Evolutionary conservation across 2,329 filamentous ascomycete genomes (phyloP).

Genomic region (Aspergillus alliaceus): DNA sequence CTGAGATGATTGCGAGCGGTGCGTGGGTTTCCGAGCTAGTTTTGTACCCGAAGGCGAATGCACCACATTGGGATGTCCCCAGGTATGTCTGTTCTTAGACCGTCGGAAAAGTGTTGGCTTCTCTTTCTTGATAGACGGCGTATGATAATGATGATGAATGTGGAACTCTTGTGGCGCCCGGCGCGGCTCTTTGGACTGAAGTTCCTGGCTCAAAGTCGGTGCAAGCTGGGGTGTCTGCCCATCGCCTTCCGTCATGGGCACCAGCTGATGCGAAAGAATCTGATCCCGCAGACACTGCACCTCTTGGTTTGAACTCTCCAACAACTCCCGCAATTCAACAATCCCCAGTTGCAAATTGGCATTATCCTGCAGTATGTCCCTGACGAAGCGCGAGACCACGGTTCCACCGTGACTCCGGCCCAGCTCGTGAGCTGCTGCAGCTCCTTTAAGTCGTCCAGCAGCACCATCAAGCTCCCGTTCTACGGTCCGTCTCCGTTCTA

Average conservation of each 20-base stretch:
- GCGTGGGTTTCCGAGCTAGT: slow-evolving; percentile 30
- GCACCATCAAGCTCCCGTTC: slow-evolving; percentile 80
- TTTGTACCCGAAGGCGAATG: slow-evolving; percentile 31
- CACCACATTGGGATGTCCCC: slow-evolving; percentile 56
- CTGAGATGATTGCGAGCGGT: slow-evolving; percentile 39
- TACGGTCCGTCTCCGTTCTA: slow-evolving; percentile 79
- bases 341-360: slow-evolving; percentile 90
- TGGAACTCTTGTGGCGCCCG: slow-evolving; percentile 73
- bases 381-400: slow-evolving; percentile 94
- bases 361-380: slow-evolving; percentile 93
- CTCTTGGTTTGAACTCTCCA: slow-evolving; percentile 89
- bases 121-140: slow-evolving; percentile 60
- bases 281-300: slow-evolving; percentile 85
- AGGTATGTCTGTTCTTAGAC: slow-evolving; percentile 70
- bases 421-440: slow-evolving; percentile 69
- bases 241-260: slow-evolving; percentile 27
- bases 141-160: slow-evolving; percentile 92
- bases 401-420: slow-evolving; percentile 59
- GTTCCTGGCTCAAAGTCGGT: slow-evolving; percentile 69
- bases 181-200: slow-evolving; percentile 54
- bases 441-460: slow-evolving; percentile 76
- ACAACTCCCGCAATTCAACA: slow-evolving; percentile 84
- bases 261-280: slow-evolving; percentile 71
- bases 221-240: slow-evolving; percentile 33
- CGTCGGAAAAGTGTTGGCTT: slow-evolving; percentile 56